Evolutionary conservation across 2,329 filamentous ascomycete genomes (phyloP).

Genomic region (Trichoderma sp.): DNA sequence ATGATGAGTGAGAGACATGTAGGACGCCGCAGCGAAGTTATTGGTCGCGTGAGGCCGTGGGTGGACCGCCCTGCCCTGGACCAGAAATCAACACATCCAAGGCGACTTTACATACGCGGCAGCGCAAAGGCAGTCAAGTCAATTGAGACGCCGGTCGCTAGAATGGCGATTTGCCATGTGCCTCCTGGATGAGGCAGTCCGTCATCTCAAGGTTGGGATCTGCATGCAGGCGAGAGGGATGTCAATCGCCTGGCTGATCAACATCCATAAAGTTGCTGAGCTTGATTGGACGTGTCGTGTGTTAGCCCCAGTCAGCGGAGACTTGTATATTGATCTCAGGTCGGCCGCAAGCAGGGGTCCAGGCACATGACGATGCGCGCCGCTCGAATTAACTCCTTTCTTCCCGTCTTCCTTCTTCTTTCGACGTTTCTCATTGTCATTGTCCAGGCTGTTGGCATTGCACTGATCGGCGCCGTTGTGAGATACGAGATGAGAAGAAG

Average conservation of each 20-base stretch:
- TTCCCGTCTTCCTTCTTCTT: neutral
- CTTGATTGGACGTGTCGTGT: conserved; percentile 5
- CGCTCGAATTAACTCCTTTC: neutral
- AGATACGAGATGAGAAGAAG: neutral
- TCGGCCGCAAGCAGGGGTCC: neutral
- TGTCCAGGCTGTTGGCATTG: neutral
- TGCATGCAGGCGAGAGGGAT: neutral
- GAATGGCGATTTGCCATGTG: neutral
- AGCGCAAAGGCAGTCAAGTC: neutral
- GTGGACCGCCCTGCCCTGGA: neutral
- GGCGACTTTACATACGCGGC: neutral
- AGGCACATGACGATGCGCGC: conserved; percentile 11
- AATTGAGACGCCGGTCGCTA: neutral
- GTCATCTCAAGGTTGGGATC: neutral
- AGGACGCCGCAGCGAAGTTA: neutral
- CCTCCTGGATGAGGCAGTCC: neutral
- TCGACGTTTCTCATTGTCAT: neutral
- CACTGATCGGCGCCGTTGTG: neutral
- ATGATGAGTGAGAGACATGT: neutral
- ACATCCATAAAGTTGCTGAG: neutral
- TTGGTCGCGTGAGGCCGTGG: neutral
- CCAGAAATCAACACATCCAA: neutral
- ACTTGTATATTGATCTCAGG: neutral
- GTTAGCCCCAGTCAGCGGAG: neutral
- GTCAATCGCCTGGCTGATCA: neutral